phyloP scores from a whole-genome alignment of 2,329 filamentous ascomycete species.

The Colletotrichum navitas region DNA sequence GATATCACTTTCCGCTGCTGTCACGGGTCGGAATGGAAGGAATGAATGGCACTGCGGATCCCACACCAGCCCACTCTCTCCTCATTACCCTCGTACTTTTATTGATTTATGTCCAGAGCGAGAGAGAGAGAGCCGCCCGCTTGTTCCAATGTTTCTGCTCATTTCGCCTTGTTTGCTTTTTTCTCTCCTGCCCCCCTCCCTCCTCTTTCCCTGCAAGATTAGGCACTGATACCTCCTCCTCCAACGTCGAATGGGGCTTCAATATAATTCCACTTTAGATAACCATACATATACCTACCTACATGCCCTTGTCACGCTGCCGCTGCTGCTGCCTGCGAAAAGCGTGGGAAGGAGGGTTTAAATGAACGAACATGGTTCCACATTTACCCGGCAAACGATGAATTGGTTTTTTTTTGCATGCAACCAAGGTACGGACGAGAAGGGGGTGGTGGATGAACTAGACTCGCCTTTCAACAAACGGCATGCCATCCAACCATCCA shows the following conservation, averaged over 20 bases:
- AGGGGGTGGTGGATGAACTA: background rate
- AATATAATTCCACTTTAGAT: background rate
- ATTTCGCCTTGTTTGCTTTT: conserved; percentile 2
- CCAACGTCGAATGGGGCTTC: background rate
- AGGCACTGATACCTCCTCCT: background rate
- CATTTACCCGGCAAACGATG: conserved; percentile 32
- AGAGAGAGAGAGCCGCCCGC: background rate
- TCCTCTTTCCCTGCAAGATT: conserved; percentile 7
- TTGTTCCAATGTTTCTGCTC: background rate
- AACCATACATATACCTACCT: background rate
- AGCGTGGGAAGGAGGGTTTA: background rate
- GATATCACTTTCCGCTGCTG: background rate
- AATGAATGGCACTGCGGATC: conserved; percentile 29
- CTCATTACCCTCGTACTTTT: conserved; percentile 4
- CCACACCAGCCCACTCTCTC: conserved; percentile 10
- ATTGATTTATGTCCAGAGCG: background rate
- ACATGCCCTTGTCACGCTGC: conserved; percentile 28
- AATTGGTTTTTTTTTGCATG: background rate
- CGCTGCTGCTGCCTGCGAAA: background rate
- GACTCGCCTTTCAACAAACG: background rate
- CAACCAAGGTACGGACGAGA: background rate
- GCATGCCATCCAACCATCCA: background rate
- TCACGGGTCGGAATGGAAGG: conserved; percentile 13
- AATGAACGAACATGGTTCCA: conserved; percentile 24
- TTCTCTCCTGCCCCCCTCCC: background rate